phyloP scores from a whole-genome alignment of 2,329 filamentous ascomycete genomes.

The Ciborinia camelliae region DNA sequence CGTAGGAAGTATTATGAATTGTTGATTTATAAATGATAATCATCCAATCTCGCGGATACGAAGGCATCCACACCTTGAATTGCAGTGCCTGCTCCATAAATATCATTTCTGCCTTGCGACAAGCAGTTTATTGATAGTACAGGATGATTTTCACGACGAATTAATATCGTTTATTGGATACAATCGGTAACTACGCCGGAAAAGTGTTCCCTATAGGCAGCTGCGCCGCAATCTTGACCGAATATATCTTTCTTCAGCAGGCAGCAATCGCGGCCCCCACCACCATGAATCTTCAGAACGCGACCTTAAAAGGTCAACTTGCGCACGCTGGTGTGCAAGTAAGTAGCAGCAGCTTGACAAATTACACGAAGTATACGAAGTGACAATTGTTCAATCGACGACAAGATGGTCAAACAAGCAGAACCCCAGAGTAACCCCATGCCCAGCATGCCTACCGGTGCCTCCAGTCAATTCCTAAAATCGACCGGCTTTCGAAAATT shows the following conservation, averaged over 20 bases:
- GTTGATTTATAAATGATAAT: not conserved
- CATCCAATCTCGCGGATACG: not conserved
- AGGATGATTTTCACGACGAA: not conserved
- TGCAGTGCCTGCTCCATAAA: not conserved
- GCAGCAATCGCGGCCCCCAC: not conserved
- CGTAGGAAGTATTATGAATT: not conserved
- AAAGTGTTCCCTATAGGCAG: not conserved
- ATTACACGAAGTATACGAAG: not conserved
- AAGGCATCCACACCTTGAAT: not conserved
- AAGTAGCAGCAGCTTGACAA: not conserved
- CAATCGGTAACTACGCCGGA: not conserved
- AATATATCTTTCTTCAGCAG: not conserved
- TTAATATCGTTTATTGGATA: not conserved
- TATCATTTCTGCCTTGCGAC: not conserved
- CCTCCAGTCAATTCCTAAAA: not conserved
- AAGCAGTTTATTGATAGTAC: not conserved
- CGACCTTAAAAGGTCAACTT: not conserved
- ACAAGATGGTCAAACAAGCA: slow-evolving; percentile 17
- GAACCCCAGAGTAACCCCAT: slow-evolving; percentile 7
- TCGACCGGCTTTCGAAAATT: slow-evolving; percentile 9
- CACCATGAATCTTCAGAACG: not conserved
- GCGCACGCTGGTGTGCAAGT: not conserved
- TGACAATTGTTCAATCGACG: not conserved
- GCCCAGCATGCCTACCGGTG: not conserved
- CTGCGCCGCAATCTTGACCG: not conserved